A percentile compares a stretch with the other conserved stretches of the same genome.
These are phyloP conservation scores for Aspergillus felis DNA, from an alignment of 2,329 filamentous ascomycete genomes.

Conservation along the genomic window DNA sequence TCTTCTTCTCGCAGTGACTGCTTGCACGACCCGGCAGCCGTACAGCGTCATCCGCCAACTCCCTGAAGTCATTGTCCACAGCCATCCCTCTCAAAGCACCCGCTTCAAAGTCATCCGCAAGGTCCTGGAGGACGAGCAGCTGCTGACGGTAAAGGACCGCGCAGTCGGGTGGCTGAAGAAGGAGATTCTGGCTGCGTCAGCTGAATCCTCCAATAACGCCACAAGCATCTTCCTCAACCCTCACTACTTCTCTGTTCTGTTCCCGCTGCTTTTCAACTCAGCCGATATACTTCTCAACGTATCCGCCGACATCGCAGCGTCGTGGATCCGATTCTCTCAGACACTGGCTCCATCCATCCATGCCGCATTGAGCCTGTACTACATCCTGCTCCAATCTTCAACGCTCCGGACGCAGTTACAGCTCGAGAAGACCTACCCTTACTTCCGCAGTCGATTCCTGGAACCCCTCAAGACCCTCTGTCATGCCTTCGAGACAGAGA, in stretches of 20 bases:
- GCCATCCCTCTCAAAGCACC: conserved; percentile 49
- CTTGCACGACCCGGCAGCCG: conserved; percentile 34
- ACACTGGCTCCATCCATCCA: conserved; percentile 48
- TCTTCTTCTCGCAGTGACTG: conserved; percentile 47
- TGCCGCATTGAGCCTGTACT: conserved; percentile 56
- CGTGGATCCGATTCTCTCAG: conserved; percentile 50
- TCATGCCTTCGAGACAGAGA: conserved; percentile 29
- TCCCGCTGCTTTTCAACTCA: conserved; percentile 51
- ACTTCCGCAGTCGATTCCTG: conserved; percentile 31
- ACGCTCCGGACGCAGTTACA: conserved; percentile 46
- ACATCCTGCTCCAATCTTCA: conserved; percentile 50
- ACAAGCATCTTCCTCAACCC: conserved; percentile 32
- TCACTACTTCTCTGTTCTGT: conserved; percentile 39
- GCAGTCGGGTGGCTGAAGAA: conserved; percentile 60
- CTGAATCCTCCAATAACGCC: conserved; percentile 10
- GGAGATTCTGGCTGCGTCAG: conserved; percentile 51
- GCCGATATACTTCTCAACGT: conserved; percentile 39
- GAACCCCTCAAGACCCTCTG: conserved; percentile 30
- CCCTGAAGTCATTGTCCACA: conserved; percentile 42
- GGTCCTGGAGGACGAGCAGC: conserved; percentile 52
- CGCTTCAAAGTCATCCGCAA: conserved; percentile 53
- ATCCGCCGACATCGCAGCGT: conserved; percentile 34
- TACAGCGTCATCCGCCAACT: conserved; percentile 37
- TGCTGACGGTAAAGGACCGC: conserved; percentile 53
- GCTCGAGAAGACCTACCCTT: conserved; percentile 35